Base-by-base conservation (phyloP, 2,329 filamentous ascomycete species). In the Acephala macrosclerotiorum region DNA sequence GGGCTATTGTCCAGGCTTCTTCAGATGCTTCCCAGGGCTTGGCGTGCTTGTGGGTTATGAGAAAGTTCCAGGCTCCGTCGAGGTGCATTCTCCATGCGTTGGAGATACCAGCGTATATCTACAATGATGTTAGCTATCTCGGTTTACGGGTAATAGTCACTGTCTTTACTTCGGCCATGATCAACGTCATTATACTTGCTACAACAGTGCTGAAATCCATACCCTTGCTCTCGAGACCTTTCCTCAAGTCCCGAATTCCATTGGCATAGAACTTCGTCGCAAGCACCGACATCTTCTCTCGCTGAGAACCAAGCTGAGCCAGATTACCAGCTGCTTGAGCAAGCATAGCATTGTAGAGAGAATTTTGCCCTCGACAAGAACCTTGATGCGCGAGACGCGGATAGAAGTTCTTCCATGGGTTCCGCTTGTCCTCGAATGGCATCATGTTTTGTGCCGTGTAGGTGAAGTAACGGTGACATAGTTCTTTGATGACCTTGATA, bases 371-470 rank as follows among this genome's bases (percentile, higher is more conserved):
- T 20, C 42, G 42, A 47, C 42, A 20, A 9, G 42, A 47, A 18
- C 42, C 42, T 47, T 47, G 42, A 4, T 18, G 42, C 6, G 42
- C 42, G 5, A 47, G 14, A 20, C 42, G 42, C 20, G 42, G 42
- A 47, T 22, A 47, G 42, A n/a, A 47, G 18, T 3, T 18, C n/a
- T 3, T 8, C 42, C 42, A 22, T 47, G 42, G 42, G n/a, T 47
- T 47, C 18, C 42, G 42, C n/a, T 47, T 47, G n/a, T 47, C n/a
- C 42, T 20, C 11, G n/a, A 47, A 47, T 47, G 42, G 42, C 42
- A 47, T 47, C 42, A 47, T 22, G n/a, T 47, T 47, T 18, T 4
- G 18, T 47, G 42, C 18, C 42, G 42, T 22, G 42, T 20, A 47
- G 16, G 42, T 47, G 42, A 47, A 22, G n/a, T 47, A 47, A 18